phyloP scores from a whole-genome alignment of 768 basidiomycete genomes.

The Porpolomopsis calyptriformis region DNA sequence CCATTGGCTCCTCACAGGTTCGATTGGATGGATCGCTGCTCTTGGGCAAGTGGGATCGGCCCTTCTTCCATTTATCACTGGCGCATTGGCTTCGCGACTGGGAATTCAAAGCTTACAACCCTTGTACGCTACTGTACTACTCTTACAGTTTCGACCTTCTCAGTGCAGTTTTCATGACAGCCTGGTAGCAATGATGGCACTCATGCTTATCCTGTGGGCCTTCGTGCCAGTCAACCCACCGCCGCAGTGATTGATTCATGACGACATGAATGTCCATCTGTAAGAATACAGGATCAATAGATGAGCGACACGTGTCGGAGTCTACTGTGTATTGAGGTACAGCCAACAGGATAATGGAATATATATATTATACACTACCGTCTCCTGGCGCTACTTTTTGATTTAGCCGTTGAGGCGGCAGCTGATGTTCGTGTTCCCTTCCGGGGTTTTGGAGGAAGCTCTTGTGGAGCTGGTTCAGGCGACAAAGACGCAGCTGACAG shows the following conservation, averaged over 20 bases:
- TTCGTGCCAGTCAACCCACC: slow-evolving; percentile 23
- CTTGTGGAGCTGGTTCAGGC: slow-evolving; percentile 3
- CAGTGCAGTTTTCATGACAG: slow-evolving; percentile 19
- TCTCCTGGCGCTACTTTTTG: background rate
- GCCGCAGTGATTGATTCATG: background rate
- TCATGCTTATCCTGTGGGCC: slow-evolving; percentile 48
- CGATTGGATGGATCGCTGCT: slow-evolving; percentile 60
- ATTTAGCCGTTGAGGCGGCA: background rate
- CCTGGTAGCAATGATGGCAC: slow-evolving; percentile 49
- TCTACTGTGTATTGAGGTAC: no score
- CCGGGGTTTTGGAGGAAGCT: background rate
- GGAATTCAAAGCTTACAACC: slow-evolving; percentile 55
- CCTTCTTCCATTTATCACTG: slow-evolving; percentile 62
- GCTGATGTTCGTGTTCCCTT: slow-evolving; percentile 1
- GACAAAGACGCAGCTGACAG: slow-evolving; percentile 5
- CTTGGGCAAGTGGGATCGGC: slow-evolving; percentile 67
- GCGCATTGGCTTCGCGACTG: slow-evolving; percentile 50
- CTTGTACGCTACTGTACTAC: slow-evolving; percentile 31
- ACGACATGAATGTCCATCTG: background rate
- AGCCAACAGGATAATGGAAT: background rate
- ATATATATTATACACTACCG: background rate
- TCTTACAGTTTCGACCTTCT: background rate
- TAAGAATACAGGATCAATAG: background rate
- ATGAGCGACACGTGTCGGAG: no score
- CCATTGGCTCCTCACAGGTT: slow-evolving; percentile 51